These are phyloP conservation scores for Fusarium piperis DNA, from an alignment of 2,329 filamentous ascomycete genomes.

Conservation along the genomic window DNA sequence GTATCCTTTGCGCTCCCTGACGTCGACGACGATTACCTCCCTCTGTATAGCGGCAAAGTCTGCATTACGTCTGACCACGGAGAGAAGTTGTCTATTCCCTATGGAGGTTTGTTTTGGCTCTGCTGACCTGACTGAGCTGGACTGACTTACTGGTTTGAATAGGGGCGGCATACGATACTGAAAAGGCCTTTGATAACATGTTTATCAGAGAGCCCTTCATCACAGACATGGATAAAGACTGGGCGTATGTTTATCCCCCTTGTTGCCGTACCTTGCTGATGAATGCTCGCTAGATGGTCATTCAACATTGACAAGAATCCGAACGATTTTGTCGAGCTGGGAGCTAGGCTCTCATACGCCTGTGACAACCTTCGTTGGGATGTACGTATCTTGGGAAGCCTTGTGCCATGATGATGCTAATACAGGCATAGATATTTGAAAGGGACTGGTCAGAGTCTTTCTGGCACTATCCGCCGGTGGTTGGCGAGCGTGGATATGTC, in stretches of 20 bases:
- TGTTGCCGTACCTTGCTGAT: not conserved
- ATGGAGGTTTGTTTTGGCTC: conserved; percentile 45
- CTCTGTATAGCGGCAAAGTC: conserved; percentile 57
- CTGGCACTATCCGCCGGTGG: conserved; percentile 54
- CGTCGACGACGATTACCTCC: conserved; percentile 48
- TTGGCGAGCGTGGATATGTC: conserved; percentile 52
- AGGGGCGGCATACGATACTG: conserved; percentile 51
- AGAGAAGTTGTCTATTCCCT: conserved; percentile 55
- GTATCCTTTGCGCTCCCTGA: conserved; percentile 45
- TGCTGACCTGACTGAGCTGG: not conserved
- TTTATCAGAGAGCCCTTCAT: conserved; percentile 44
- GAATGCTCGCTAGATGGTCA: conserved; percentile 42
- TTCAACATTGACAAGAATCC: conserved; percentile 43
- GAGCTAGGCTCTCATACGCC: conserved; percentile 44
- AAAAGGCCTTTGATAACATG: conserved; percentile 52
- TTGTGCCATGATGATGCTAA: not conserved
- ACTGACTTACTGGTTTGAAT: not conserved
- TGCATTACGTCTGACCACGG: conserved; percentile 52
- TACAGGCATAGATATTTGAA: conserved; percentile 49
- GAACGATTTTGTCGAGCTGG: conserved; percentile 46
- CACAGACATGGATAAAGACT: conserved; percentile 36
- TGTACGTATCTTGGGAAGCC: conserved; percentile 35
- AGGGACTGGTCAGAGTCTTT: conserved; percentile 49
- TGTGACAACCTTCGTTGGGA: conserved; percentile 50
- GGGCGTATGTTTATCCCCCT: conserved; percentile 28